A percentile compares a stretch with the other conserved stretches of the same genome.
These are phyloP conservation scores for Paxillus involutus DNA, from an alignment of 768 basidiomycete genomes.

Conservation along the genomic window DNA sequence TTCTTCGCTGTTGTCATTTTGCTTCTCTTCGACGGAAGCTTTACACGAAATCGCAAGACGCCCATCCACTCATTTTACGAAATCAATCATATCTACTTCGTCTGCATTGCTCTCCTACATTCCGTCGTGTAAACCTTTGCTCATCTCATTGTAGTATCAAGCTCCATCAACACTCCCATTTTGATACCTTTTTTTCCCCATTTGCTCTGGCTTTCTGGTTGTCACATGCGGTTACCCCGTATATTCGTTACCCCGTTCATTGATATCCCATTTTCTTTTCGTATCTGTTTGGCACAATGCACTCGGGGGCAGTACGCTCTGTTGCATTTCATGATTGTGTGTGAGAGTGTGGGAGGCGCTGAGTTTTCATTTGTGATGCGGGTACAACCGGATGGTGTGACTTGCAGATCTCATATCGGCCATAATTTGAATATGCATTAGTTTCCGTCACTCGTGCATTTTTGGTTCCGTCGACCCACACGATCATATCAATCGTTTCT, in stretches of 20 bases:
- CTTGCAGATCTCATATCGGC: background rate
- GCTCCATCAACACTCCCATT: slow-evolving; percentile 30
- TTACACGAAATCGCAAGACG: slow-evolving; percentile 36
- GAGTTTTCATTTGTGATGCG: slow-evolving; percentile 21
- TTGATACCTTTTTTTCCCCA: slow-evolving; percentile 32
- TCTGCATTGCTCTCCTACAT: slow-evolving; percentile 38
- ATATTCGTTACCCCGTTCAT: slow-evolving; percentile 33
- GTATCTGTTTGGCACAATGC: slow-evolving; percentile 16
- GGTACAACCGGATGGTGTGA: slow-evolving; percentile 14
- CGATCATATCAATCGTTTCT: background rate
- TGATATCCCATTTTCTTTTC: slow-evolving; percentile 30
- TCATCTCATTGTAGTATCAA: slow-evolving; percentile 38
- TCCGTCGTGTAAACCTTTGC: slow-evolving; percentile 37
- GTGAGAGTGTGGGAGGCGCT: slow-evolving; percentile 12
- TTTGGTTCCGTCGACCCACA: background rate
- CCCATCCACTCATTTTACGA: slow-evolving; percentile 35
- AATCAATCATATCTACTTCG: slow-evolving; percentile 32
- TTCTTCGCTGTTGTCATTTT: slow-evolving; percentile 25
- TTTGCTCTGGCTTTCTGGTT: slow-evolving; percentile 17
- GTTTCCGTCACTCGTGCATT: background rate
- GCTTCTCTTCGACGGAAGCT: slow-evolving; percentile 26
- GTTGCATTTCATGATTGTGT: slow-evolving; percentile 10
- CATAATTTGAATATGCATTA: background rate
- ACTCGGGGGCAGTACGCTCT: slow-evolving; percentile 10
- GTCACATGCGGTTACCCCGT: slow-evolving; percentile 39